Base-by-base conservation (phyloP, 202 grass and related monocot species). In the Saccharum hybrid region DNA sequence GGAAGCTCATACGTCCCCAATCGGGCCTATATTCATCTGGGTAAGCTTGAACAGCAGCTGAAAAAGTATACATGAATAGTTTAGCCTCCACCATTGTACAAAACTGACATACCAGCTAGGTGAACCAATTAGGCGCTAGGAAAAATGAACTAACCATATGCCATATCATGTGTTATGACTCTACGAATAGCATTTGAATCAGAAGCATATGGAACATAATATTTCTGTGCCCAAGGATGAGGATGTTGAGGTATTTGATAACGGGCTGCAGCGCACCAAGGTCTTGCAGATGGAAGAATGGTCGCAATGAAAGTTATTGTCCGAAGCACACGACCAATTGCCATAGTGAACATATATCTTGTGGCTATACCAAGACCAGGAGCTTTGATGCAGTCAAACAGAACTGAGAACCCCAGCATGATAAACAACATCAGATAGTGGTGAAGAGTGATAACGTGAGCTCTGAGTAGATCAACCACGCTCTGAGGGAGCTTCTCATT, bases 311-410 rank as follows among this genome's bases (percentile, higher is more conserved):
- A 99, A 84, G 96, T 96, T 48, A 93, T 76, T 1, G 82, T 77
- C 63, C 91, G 85, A 82, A 99, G 93, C 71, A 99, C 78, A 54
- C 96, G 86, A 8, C 96, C 93, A 60, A 96, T 75, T 18, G 91
- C 93, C 93, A 99, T 89, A 13, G 96, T 99, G 88, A 96, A 96
- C 90, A 99, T 94, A 73, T 96, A 99, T 81, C 91, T 91, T 85
- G 96, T 91, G 9, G 88, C 93, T 26, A 96, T 80, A 45, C 93
- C 96, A 79, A 99, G 89, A 62, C 96, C 96, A 79, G 96, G 96
- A 76, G 91, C 81, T 89, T 96, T 96, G 71, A 96, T 90, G 63
- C 89, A 96, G 63, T 87, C 82, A 71, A 99, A 96, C 13, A 91
- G 51, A 68, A 96, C 96, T 62, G 96, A 99, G 83, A 99, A 99